Base-by-base conservation (phyloP, 495 filamentous ascomycete species). In the Pseudevernia furfuracea region DNA sequence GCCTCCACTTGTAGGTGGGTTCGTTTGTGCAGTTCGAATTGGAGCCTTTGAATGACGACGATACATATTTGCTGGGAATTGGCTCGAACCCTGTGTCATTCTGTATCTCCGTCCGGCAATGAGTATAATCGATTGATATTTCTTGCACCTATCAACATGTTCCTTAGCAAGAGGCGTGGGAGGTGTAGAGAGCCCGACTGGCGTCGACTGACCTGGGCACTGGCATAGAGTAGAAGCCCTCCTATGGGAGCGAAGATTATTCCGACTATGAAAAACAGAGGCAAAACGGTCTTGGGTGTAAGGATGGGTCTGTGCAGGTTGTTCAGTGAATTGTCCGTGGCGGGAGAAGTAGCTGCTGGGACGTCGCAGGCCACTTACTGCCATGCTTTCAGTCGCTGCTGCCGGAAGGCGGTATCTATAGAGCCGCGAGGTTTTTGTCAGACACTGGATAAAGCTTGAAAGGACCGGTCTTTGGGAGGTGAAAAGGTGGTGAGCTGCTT, bases 311-410 rank as follows among this genome's bases (percentile, higher is more conserved):
- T 91, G 68, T 59, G 48, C 32, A 39, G 28, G n/a, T 49, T 52
- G 15, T 37, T 59, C 38, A 60, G 32, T 59, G 37, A 65, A 23
- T 28, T n/a, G 23, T 44, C 36, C 41, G 32, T 4, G 44, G 58
- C 55, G 39, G 32, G 43, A 21, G 38, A 38, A 30, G 28, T 52
- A 36, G 48, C 38, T 44, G 34, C 9, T 25, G 12, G 34, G n/a
- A 39, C 36, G 56, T 39, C 36, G 61, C 62, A 68, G 36, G 56
- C 28, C 46, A 78, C 87, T 78, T 77, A 92, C 87, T 96, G 92
- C 92, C 92, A 96, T 75, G 92, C 92, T 76, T 96, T 95, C 70
- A 96, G 72, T 71, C 92, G 84, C 70, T 96, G 92, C 72, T 96
- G 92, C 64, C 92, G 83, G 72, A 96, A 96, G 32, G 92, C 91